These are phyloP conservation scores for Trifolium subterraneum DNA, from an alignment of 306 rosid species.

Conservation along the genomic window DNA sequence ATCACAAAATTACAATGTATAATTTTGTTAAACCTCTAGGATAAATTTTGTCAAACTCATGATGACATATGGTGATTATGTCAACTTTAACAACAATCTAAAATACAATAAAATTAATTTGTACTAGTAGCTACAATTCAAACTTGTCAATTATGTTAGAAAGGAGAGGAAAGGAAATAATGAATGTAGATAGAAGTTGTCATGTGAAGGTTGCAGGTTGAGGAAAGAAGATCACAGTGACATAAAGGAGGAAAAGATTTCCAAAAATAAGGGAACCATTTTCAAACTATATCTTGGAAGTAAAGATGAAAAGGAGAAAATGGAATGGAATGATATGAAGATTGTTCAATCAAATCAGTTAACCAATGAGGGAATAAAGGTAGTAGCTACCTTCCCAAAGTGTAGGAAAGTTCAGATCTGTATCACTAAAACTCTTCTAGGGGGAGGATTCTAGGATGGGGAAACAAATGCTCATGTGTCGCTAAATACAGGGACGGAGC, in stretches of 20 bases:
- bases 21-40: no score
- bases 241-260: constrained; percentile 35
- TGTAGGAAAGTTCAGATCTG: constrained; percentile 47
- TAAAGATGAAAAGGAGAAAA: constrained; percentile 40
- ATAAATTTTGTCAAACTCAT: no score
- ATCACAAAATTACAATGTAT: no score
- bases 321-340: constrained; percentile 45
- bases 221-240: constrained; percentile 35
- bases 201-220: constrained; percentile 52
- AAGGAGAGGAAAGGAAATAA: constrained; percentile 38
- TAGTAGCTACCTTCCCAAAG: constrained; percentile 41
- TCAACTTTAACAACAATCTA: background rate
- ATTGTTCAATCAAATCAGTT: constrained; percentile 52
- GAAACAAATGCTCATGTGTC: constrained; percentile 2
- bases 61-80: no score
- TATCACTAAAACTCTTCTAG: constrained; percentile 43
- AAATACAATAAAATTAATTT: background rate
- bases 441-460: background rate
- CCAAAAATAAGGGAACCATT: constrained; percentile 41
- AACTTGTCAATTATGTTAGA: constrained; percentile 14
- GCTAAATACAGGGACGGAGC: no score
- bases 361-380: constrained; percentile 47
- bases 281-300: constrained; percentile 33
- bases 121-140: constrained; percentile 8
- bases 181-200: constrained; percentile 35